phyloP scores from a whole-genome alignment of 2,329 filamentous ascomycete genomes.

The Arthrobotrys entomopaga region DNA sequence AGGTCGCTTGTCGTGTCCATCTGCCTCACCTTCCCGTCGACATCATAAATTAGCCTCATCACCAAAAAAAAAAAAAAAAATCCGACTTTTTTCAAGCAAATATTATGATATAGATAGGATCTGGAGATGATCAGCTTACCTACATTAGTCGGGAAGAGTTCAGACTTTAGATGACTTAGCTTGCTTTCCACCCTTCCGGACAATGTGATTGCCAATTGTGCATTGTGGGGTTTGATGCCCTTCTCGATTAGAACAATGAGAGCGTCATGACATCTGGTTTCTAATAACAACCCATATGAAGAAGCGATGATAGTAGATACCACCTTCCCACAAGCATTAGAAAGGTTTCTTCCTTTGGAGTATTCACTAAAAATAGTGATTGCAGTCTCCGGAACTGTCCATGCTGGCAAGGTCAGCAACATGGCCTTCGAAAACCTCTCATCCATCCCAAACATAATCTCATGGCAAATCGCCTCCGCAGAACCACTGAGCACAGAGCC shows the following conservation, averaged over 20 bases:
- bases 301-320: constrained; percentile 56
- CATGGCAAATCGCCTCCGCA: constrained; percentile 59
- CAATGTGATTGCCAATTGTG: constrained; percentile 57
- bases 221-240: constrained; percentile 58
- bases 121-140: constrained; percentile 40
- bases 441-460: constrained; percentile 59
- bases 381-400: constrained; percentile 58
- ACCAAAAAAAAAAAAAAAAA: no score
- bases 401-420: constrained; percentile 58
- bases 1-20: constrained; percentile 37
- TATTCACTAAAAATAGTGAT: constrained; percentile 58
- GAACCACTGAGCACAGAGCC: constrained; percentile 57
- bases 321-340: constrained; percentile 53
- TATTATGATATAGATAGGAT: not conserved
- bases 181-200: constrained; percentile 53
- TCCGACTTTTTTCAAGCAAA: constrained; percentile 5
- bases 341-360: constrained; percentile 51
- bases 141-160: constrained; percentile 56
- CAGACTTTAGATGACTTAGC: constrained; percentile 44
- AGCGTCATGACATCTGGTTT: constrained; percentile 58
- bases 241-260: constrained; percentile 58
- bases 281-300: constrained; percentile 58
- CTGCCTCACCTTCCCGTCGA: constrained; percentile 22
- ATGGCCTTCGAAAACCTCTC: constrained; percentile 57
- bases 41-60: not conserved